Conservation (phyloP, 768 basidiomycete genomes). For the Termitomyces sp. region DNA sequence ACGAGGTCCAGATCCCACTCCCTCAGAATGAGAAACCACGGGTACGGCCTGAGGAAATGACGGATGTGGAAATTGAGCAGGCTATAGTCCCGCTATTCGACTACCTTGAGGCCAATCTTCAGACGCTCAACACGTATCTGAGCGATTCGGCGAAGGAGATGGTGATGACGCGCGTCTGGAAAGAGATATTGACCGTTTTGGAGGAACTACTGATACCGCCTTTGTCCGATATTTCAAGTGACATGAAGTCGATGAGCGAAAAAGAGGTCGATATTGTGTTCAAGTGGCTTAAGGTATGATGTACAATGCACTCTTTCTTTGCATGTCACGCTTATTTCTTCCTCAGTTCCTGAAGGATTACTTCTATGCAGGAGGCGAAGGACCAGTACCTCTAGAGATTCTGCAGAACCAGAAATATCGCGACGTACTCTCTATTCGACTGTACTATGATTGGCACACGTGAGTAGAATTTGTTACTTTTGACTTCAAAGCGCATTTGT, state of each 20-base stretch:
- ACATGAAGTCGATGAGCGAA: constrained; percentile 89
- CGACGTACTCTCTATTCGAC: constrained; percentile 80
- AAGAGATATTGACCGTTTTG: constrained; percentile 83
- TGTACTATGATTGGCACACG: constrained; percentile 98
- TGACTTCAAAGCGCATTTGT: constrained; percentile 2
- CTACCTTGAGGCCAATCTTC: constrained; percentile 92
- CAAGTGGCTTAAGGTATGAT: constrained; percentile 87
- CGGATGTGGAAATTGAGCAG: constrained; percentile 91
- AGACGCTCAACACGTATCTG: constrained; percentile 85
- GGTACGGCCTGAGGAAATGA: constrained; percentile 73
- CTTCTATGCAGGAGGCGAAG: constrained; percentile 92
- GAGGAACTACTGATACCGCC: constrained; percentile 91
- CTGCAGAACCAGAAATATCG: constrained; percentile 95
- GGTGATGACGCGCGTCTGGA: constrained; percentile 94
- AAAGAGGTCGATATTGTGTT: constrained; percentile 99
- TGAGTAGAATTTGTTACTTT: constrained; percentile 29
- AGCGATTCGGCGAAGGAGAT: constrained; percentile 81
- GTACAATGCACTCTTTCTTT: not conserved
- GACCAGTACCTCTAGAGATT: constrained; percentile 78
- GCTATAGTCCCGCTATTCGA: constrained; percentile 91
- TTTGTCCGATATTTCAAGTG: constrained; percentile 76
- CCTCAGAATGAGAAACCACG: constrained; percentile 73
- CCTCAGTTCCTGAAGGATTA: constrained; percentile 86
- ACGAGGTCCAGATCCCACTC: constrained; percentile 75
- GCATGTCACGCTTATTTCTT: constrained; percentile 3